These are phyloP conservation scores for Chlorella variabilis DNA, from an alignment of 163 green algal genomes.

Conservation along the genomic window DNA sequence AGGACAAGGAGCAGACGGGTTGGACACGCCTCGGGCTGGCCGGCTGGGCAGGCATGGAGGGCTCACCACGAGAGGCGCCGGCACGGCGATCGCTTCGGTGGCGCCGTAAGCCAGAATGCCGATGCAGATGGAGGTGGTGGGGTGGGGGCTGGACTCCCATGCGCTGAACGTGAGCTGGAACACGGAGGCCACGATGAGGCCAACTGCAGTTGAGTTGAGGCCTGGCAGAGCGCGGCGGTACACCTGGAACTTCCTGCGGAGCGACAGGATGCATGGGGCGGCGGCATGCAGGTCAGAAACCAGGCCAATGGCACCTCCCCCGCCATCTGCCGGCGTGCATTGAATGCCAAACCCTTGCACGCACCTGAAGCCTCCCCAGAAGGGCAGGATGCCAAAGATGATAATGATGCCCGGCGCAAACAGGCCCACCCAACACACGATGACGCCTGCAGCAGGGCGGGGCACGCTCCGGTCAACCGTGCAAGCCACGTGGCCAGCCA, in stretches of 20 bases:
- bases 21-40: not conserved
- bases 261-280: no score
- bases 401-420: constrained; percentile 90
- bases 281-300: no score
- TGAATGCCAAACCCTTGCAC: no score
- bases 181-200: constrained; percentile 86
- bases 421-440: constrained; percentile 86
- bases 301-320: no score
- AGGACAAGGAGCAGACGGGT: not conserved
- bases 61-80: constrained; percentile 73
- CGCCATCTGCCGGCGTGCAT: no score
- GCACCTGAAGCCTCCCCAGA: constrained; percentile 65
- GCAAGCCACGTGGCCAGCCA: no score
- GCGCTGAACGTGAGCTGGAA: constrained; percentile 82
- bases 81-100: constrained; percentile 66
- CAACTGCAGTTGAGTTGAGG: constrained; percentile 86
- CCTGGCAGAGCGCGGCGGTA: constrained; percentile 77
- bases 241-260: constrained; percentile 61
- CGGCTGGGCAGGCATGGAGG: no score
- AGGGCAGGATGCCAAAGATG: constrained; percentile 84
- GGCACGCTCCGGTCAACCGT: no score
- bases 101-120: constrained; percentile 70
- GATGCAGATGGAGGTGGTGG: constrained; percentile 69
- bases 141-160: constrained; percentile 63
- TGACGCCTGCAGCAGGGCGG: constrained; percentile 61